Base-by-base conservation (phyloP, 176 grass and related monocot species). In the Pontederia paniculata region DNA sequence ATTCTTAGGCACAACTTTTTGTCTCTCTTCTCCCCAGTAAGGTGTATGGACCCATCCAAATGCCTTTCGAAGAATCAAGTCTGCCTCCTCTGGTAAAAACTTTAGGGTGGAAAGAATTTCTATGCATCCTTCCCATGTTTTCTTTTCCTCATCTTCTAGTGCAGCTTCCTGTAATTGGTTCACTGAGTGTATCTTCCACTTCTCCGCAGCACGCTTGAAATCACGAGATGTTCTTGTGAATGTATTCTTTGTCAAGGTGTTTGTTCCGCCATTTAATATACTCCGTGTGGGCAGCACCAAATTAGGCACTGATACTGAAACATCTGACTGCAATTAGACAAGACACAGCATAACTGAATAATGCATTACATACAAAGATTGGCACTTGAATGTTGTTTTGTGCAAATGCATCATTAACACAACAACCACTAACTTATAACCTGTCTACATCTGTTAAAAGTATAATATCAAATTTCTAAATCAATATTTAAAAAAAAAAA, bases 41-140 rank as follows among this genome's bases (percentile, higher is more conserved):
- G 86, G 86, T 9, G 91, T 90, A 48, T 81, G 86, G 20, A 79
- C 70, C 91, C 86, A 97, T 5, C 93, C 93, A 41, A 84, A 97
- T 22, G 93, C 93, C 64, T 90, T 90, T 50, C 65, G 83, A 23
- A 97, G 63, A 75, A 97, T 88, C 19, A 80, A 75, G 3, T 81
- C 66, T 0, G 83, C 77, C 0, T 84, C 93, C 15, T 90, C 83
- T 0, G 10, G 0, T 31, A 86, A 74, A 71, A 90, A 97, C 45
- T 74, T 74, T 16, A 90, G 55, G 4, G 63, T 47, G 9, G 61
- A 74, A 12, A 97, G 77, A 8, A 77, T 44, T 15, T 82, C 52
- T 67, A 84, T 74, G 52, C 77, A 84, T 13, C 76, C 80, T 66
- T 84, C 81, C 81, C 86, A 89, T 65, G 67, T 70, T 67, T 79